These are phyloP conservation scores for Ampelomyces quisqualis DNA, from an alignment of 2,329 filamentous ascomycete species.

Conservation along the genomic window DNA sequence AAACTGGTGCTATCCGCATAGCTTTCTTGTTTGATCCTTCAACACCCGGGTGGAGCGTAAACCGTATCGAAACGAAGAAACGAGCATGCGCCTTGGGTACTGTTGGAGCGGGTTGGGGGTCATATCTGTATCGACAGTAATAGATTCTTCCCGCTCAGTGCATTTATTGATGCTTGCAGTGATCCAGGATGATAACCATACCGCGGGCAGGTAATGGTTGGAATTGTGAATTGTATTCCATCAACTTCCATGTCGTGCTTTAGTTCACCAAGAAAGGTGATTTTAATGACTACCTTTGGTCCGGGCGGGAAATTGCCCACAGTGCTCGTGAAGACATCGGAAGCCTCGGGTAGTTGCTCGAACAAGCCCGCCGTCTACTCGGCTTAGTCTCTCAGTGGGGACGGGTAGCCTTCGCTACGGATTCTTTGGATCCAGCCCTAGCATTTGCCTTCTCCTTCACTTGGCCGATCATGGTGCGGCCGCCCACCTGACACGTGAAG, in stretches of 20 bases:
- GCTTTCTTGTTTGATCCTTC: no score
- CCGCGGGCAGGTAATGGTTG: constrained; percentile 65
- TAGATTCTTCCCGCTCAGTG: constrained; percentile 35
- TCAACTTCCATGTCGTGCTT: constrained; percentile 70
- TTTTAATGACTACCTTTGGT: constrained; percentile 59
- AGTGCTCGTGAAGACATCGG: constrained; percentile 68
- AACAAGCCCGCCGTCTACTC: constrained; percentile 66
- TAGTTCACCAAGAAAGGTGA: constrained; percentile 68
- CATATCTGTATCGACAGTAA: constrained; percentile 63
- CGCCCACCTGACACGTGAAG: constrained; percentile 65
- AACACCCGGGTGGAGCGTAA: background rate
- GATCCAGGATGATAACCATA: constrained; percentile 57
- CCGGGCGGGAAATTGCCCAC: constrained; percentile 67
- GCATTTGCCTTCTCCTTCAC: constrained; percentile 68
- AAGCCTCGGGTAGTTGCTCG: constrained; percentile 59
- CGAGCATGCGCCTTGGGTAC: no score
- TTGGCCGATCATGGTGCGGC: constrained; percentile 61
- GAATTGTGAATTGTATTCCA: constrained; percentile 68
- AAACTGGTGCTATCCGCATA: background rate
- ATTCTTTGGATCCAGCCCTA: constrained; percentile 59
- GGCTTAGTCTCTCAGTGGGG: no score
- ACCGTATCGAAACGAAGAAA: no score
- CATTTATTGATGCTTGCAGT: constrained; percentile 26
- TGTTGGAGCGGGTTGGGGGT: no score
- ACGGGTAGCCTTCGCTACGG: constrained; percentile 58